Percentiles rank a stretch among this genome's conserved stretches.
These are phyloP conservation scores for Leptographium galeiforme DNA, from an alignment of 2,329 filamentous ascomycete species.

Conservation along the genomic window DNA sequence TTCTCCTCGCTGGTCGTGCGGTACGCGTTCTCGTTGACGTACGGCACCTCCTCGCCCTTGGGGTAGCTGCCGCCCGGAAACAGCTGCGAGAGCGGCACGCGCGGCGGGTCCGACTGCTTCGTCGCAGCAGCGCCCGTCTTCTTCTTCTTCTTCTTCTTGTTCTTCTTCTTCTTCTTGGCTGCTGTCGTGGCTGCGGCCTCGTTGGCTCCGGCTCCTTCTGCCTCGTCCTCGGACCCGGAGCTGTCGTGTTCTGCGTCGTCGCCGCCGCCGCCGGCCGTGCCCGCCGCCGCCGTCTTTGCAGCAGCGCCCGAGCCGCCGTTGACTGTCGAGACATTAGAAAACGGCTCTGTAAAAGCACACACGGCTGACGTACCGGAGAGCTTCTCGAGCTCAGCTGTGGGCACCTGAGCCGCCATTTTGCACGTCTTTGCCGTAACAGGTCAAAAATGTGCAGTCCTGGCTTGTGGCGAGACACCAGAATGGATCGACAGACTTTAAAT, in stretches of 20 bases:
- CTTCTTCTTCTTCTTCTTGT: slow-evolving; percentile 70
- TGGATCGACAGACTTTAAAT: not conserved
- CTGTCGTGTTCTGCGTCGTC: not conserved
- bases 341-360: not conserved
- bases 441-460: not conserved
- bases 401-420: slow-evolving; percentile 3
- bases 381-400: slow-evolving; percentile 2
- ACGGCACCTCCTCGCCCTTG: slow-evolving; percentile 65
- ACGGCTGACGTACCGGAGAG: not conserved
- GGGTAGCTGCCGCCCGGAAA: slow-evolving; percentile 64
- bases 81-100: slow-evolving; percentile 58
- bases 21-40: slow-evolving; percentile 62
- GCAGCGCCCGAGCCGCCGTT: not conserved
- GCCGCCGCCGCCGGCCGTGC: not conserved
- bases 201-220: slow-evolving; percentile 7
- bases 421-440: not conserved
- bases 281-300: not conserved
- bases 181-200: slow-evolving; percentile 23
- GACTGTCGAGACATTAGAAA: not conserved
- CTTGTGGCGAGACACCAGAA: not conserved
- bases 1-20: slow-evolving; percentile 78
- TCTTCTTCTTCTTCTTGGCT: slow-evolving; percentile 30
- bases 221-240: slow-evolving; percentile 4
- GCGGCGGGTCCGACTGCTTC: slow-evolving; percentile 63
- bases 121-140: slow-evolving; percentile 56